These are phyloP conservation scores for Brassica rapa DNA, from an alignment of 345 rosid genomes.

Conservation along the genomic window DNA sequence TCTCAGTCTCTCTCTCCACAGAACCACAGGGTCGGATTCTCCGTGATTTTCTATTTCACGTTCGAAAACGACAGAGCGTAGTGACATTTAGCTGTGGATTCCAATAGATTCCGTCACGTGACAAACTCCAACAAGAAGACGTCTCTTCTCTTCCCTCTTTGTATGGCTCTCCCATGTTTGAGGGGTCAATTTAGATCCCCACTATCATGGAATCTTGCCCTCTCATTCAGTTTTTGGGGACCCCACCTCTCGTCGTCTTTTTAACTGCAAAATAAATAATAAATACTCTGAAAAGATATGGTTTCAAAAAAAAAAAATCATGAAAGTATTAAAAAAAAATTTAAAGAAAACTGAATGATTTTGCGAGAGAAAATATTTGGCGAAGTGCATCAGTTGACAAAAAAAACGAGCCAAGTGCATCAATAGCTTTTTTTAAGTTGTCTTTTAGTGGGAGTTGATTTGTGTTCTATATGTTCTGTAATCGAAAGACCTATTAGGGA, in stretches of 20 bases:
- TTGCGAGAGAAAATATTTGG: neutral
- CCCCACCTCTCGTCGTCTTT: conserved; percentile 1
- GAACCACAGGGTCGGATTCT: conserved; percentile 31
- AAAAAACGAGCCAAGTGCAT: neutral
- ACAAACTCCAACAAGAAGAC: conserved; percentile 18
- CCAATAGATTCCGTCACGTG: conserved; percentile 43
- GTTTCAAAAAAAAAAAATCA: no score
- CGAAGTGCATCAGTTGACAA: neutral
- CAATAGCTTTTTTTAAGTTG: neutral
- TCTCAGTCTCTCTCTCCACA: neutral
- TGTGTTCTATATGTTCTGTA: neutral
- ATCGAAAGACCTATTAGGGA: no score
- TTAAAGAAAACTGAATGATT: neutral
- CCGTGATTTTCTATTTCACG: conserved; percentile 23
- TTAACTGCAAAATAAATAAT: neutral
- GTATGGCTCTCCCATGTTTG: conserved; percentile 28
- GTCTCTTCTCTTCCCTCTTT: conserved; percentile 17
- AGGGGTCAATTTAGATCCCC: conserved; percentile 32
- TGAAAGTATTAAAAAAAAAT: neutral
- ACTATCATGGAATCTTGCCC: conserved; percentile 26
- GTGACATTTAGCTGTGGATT: neutral
- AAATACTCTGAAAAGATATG: neutral
- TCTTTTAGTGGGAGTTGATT: neutral
- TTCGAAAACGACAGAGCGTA: conserved; percentile 27
- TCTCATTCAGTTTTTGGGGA: neutral